These are phyloP conservation scores for Ganoderma lucidum DNA, from an alignment of 1,284 basidiomycete genomes.

Conservation along the genomic window DNA sequence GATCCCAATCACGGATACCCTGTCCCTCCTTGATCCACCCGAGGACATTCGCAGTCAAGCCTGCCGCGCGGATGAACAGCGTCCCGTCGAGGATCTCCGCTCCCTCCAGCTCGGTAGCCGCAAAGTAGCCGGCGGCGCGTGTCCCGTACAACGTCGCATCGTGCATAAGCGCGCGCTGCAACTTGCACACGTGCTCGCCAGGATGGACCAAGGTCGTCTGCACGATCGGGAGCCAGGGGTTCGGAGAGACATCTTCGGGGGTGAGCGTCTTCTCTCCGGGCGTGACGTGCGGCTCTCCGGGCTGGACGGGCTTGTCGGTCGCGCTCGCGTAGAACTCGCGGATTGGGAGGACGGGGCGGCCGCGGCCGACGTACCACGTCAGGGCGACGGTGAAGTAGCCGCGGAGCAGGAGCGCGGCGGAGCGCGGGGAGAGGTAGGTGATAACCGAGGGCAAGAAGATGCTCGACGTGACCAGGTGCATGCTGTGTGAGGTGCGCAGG, in stretches of 20 bases:
- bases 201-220: conserved; percentile 58
- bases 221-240: conserved; percentile 62
- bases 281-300: conserved; percentile 40
- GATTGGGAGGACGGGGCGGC: conserved; percentile 45
- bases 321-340: conserved; percentile 44
- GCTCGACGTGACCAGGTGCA: conserved; percentile 56
- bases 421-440: conserved; percentile 37
- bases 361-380: conserved; percentile 48
- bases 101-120: conserved; percentile 43
- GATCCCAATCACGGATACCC: conserved; percentile 1
- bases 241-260: conserved; percentile 43
- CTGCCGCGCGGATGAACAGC: conserved; percentile 62
- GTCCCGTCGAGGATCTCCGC: conserved; percentile 66
- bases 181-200: conserved; percentile 69
- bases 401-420: conserved; percentile 44
- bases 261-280: conserved; percentile 45
- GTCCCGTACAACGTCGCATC: conserved; percentile 57
- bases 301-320: conserved; percentile 29
- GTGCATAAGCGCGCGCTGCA: conserved; percentile 61
- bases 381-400: conserved; percentile 48
- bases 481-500: conserved; percentile 37
- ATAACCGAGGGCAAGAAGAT: conserved; percentile 51
- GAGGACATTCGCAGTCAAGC: conserved; percentile 55
- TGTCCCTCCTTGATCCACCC: conserved; percentile 58
- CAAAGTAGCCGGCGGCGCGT: conserved; percentile 45